Evolutionary conservation across 2,329 filamentous ascomycete genomes (phyloP).

Genomic region (Penicillium hesseltinei): DNA sequence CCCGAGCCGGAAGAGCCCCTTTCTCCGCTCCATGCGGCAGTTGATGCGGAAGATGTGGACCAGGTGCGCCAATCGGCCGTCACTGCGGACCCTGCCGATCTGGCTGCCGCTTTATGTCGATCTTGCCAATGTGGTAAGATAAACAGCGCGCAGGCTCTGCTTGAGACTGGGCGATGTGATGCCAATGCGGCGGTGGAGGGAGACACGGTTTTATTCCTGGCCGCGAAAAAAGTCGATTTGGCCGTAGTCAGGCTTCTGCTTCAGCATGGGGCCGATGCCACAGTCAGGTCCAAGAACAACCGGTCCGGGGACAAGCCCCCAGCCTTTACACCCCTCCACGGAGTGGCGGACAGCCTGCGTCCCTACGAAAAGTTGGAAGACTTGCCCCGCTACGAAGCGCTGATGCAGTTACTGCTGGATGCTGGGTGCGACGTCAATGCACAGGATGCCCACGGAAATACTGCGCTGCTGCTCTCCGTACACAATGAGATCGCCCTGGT

Average conservation of each 20-base stretch:
- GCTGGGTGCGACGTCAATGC: constrained; percentile 16
- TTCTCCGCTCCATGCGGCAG: constrained; percentile 3
- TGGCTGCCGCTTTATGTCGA: constrained; percentile 9
- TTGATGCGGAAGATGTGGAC: constrained; percentile 7
- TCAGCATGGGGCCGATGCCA: constrained; percentile 6
- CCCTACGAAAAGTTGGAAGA: neutral
- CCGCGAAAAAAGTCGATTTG: neutral
- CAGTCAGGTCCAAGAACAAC: neutral
- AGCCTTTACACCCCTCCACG: neutral
- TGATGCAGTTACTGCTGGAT: constrained; percentile 7
- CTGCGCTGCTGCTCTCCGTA: neutral
- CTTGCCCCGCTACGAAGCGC: neutral
- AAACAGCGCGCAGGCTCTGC: neutral
- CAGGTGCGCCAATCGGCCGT: neutral
- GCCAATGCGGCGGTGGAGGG: constrained; percentile 7
- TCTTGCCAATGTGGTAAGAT: constrained; percentile 6
- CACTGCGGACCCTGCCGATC: constrained; percentile 3
- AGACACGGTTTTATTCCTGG: constrained; percentile 10
- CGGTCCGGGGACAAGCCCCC: neutral
- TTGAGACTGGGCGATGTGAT: constrained; percentile 8
- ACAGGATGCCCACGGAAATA: neutral
- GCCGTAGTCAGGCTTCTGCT: constrained; percentile 11
- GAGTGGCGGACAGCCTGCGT: neutral
- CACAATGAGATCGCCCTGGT: neutral
- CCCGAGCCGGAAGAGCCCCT: neutral